phyloP scores from a whole-genome alignment of 2,329 filamentous ascomycete genomes.

The Dothistroma pini region DNA sequence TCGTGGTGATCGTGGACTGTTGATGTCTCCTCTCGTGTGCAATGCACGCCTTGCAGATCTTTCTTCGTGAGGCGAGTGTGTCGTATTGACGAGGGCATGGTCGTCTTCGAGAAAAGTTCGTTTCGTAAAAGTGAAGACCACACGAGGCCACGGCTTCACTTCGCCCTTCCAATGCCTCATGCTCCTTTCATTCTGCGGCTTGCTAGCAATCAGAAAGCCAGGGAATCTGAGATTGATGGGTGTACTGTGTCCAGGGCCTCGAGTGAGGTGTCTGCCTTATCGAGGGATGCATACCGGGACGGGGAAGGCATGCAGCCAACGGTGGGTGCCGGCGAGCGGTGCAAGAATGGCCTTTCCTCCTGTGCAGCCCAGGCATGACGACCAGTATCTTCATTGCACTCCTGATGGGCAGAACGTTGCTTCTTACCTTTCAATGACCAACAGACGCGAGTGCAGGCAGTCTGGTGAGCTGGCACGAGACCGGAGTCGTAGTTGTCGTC shows the following conservation, averaged over 20 bases:
- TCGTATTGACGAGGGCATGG: neutral
- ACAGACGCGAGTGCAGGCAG: neutral
- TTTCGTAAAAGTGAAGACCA: neutral
- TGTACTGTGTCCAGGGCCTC: neutral
- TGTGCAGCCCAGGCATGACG: neutral
- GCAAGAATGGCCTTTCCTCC: neutral
- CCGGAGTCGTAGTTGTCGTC: slow-evolving; percentile 7
- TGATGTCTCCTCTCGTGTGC: neutral
- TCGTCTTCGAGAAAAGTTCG: neutral
- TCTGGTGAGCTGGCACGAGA: slow-evolving; percentile 15
- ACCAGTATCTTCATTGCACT: neutral
- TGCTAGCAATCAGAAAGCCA: neutral
- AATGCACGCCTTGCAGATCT: neutral
- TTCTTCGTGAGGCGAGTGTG: neutral
- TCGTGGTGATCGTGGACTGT: neutral
- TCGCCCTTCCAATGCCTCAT: neutral
- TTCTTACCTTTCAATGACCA: slow-evolving; percentile 3
- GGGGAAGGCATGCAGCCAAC: neutral
- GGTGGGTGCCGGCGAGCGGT: neutral
- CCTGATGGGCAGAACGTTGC: neutral
- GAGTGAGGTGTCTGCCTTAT: neutral
- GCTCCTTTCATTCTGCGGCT: neutral
- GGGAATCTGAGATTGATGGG: neutral
- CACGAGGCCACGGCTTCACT: neutral
- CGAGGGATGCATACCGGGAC: neutral